Percentiles rank a stretch among this genome's conserved stretches.
phyloP scores from a whole-genome alignment of 192 early-diverging fungal genomes.

The Linderina pennispora region DNA sequence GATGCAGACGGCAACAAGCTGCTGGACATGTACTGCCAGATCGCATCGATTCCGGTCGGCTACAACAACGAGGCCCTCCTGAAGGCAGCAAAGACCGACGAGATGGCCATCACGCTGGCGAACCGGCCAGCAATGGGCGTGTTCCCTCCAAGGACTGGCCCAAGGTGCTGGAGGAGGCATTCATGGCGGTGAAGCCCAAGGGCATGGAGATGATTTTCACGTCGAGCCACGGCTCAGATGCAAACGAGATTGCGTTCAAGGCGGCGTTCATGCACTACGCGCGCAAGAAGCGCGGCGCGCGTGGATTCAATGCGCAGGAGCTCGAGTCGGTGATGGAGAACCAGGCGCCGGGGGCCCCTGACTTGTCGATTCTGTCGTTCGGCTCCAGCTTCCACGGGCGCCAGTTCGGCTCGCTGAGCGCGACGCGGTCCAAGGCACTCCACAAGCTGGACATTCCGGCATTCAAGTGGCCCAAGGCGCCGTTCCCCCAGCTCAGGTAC shows the following conservation, averaged over 20 bases:
- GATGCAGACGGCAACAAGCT: slow-evolving; percentile 67
- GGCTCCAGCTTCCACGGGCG: slow-evolving; percentile 60
- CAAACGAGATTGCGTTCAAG: slow-evolving; percentile 71
- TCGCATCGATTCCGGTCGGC: slow-evolving; percentile 66
- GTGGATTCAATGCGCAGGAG: slow-evolving; percentile 32
- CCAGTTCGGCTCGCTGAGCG: slow-evolving; percentile 61
- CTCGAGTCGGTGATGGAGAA: slow-evolving; percentile 59
- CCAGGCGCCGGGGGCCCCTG: slow-evolving; percentile 55
- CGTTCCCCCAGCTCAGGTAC: slow-evolving; percentile 63
- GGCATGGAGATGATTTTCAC: slow-evolving; percentile 68
- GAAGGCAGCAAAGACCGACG: slow-evolving; percentile 43
- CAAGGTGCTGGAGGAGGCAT: slow-evolving; percentile 50
- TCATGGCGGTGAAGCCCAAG: slow-evolving; percentile 60
- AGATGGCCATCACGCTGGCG: slow-evolving; percentile 57
- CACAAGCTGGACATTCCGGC: slow-evolving; percentile 73
- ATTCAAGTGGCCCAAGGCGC: slow-evolving; percentile 57
- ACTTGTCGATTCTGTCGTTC: slow-evolving; percentile 63
- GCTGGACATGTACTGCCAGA: slow-evolving; percentile 67
- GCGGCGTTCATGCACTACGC: slow-evolving; percentile 65
- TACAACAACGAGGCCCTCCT: slow-evolving; percentile 63
- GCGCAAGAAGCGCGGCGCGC: slow-evolving; percentile 41
- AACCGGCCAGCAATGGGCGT: slow-evolving; percentile 66
- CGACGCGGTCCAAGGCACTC: slow-evolving; percentile 62
- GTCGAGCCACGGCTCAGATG: slow-evolving; percentile 65
- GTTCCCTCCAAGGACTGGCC: slow-evolving; percentile 60